Evolutionary conservation across 2,329 filamentous ascomycete genomes (phyloP).

Genomic region (Basipetospora chlamydospora): DNA sequence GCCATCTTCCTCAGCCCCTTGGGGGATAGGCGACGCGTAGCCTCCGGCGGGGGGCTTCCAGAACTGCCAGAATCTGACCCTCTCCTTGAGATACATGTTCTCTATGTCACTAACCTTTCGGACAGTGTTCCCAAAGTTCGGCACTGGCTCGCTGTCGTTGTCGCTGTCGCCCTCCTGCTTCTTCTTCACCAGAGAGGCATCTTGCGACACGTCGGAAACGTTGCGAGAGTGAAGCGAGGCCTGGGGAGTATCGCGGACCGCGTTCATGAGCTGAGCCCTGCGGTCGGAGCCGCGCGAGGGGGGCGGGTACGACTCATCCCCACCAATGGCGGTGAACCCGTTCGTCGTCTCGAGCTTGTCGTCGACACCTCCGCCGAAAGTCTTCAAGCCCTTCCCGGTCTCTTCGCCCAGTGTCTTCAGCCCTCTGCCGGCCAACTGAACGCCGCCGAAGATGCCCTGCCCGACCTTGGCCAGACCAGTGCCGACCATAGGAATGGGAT

Average conservation of each 20-base stretch:
- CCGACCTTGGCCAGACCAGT: slow-evolving; percentile 23
- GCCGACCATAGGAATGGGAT: slow-evolving; percentile 17
- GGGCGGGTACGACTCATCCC: slow-evolving; percentile 9
- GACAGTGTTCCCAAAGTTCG: slow-evolving; percentile 31
- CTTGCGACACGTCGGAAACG: slow-evolving; percentile 1
- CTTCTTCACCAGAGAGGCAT: not conserved
- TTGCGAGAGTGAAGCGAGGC: not conserved
- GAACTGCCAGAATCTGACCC: slow-evolving; percentile 44
- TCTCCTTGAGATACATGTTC: slow-evolving; percentile 31
- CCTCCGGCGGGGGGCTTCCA: slow-evolving; percentile 49
- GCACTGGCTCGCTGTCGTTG: not conserved
- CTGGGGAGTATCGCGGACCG: not conserved
- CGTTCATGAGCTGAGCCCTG: not conserved
- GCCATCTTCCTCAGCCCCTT: slow-evolving; percentile 31
- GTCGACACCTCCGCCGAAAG: slow-evolving; percentile 34
- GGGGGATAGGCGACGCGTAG: slow-evolving; percentile 46
- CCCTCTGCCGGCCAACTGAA: slow-evolving; percentile 28
- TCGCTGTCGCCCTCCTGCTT: too few relatives aligned
- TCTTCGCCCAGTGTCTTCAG: too few relatives aligned
- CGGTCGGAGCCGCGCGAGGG: slow-evolving; percentile 2
- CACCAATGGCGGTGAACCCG: slow-evolving; percentile 30
- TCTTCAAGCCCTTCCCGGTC: slow-evolving; percentile 31
- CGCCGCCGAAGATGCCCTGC: slow-evolving; percentile 17
- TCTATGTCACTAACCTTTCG: slow-evolving; percentile 33
- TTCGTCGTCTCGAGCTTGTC: slow-evolving; percentile 38